Evolutionary conservation across 208 protist genomes (phyloP).

Genomic region (Tritrichomonas musculus): DNA sequence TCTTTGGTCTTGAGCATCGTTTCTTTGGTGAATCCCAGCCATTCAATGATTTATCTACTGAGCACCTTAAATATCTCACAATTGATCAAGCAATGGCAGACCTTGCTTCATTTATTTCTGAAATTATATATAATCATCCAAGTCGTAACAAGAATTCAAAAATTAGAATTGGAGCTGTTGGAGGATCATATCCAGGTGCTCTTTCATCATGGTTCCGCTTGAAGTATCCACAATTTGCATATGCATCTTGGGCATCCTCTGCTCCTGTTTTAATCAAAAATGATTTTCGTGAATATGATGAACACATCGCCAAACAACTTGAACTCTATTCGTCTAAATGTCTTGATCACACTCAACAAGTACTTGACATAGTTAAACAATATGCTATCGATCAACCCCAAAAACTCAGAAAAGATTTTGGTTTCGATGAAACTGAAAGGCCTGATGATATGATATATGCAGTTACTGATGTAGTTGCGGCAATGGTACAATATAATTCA

Average conservation of each 20-base stretch:
- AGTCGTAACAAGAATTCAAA: too few species aligned
- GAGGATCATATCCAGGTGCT: neutral
- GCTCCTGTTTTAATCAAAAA: neutral
- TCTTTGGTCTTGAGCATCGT: neutral
- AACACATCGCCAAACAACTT: neutral
- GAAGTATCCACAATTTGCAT: neutral
- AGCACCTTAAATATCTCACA: neutral
- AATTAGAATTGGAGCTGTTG: neutral
- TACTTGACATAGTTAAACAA: neutral
- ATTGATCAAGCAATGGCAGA: neutral
- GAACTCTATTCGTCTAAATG: neutral
- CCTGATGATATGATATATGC: neutral
- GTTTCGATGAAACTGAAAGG: neutral
- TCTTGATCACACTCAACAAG: neutral
- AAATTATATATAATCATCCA: neutral
- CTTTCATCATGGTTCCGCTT: conserved; percentile 30
- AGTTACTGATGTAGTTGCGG: neutral
- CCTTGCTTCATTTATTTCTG: neutral
- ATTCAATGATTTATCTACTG: neutral
- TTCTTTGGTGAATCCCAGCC: neutral
- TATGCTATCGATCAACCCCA: neutral
- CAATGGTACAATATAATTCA: neutral
- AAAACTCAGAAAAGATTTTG: neutral
- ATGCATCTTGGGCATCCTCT: neutral
- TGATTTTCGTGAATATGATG: neutral